Evolutionary conservation across 169 alveolate species (phyloP), one percentile per base, ranked within the genome.

Genomic region (Plasmodium sp.): DNA sequence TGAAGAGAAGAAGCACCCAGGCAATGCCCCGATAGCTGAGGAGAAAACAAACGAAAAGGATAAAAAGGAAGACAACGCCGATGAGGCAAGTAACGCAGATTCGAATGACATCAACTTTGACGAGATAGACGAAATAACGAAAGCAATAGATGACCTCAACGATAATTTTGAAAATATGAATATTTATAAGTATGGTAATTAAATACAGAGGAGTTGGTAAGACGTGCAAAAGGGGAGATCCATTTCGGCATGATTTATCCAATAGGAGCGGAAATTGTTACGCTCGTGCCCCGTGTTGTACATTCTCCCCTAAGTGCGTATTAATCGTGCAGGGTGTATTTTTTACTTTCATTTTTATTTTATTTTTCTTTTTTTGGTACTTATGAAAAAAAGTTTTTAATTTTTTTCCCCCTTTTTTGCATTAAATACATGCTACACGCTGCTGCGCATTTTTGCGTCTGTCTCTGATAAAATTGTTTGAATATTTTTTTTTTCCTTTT

Each of bases 151-250:
- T 43, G 84, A 86, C 45, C 34, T 86, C 22, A 86, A 86, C 51
- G 84, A 86, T 75, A 86, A 86, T 34, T 86, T 86, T 86, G 93
- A 86, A 86, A 75, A 79, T 86, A 86, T 86, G 93, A 79, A 86
- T 75, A 86, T 86, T n/a, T 86, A 86, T 71, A 86, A 86, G n/a
- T 86, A 48, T 77, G 84, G 77, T 56, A 77, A 86, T 75, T 86
- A 86, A 75, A 31, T 9, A 22, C 33, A 67, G 41, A 67, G 77
- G 33, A 67, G 39, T 67, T 9, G 9, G n/a, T 67, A 67, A 67
- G 39, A 67, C 77, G 77, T 67, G 12, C 77, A 67, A 5, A 67
- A 18, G 16, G 54, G 18, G 45, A 34, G 7, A 12, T 75, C 22
- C 56, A 18, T 75, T 75, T 6, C 5, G 56, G 48, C 83, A 34